Conservation (phyloP, 208 protist genomes). For the Phytomonas sp. region DNA sequence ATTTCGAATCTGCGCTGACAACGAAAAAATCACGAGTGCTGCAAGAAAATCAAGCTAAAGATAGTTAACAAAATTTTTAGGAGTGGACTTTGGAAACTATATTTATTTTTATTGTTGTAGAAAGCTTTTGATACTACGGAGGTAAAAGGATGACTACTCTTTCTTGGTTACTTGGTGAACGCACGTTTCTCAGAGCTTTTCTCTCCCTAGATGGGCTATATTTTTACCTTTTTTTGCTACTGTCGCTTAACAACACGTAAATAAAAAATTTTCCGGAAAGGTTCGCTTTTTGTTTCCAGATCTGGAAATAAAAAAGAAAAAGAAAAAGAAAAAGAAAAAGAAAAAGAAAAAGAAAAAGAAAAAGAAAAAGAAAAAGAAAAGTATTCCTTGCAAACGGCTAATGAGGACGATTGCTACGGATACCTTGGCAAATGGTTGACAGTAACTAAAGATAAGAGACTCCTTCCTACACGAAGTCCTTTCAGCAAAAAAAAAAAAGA, state of each 20-base stretch:
- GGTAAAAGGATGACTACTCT: not conserved
- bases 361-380: constrained; percentile 1
- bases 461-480: not conserved
- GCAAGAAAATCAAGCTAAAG: not conserved
- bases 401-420: not conserved
- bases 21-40: not conserved
- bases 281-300: too few relatives aligned
- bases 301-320: constrained; percentile 1
- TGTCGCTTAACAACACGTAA: not conserved
- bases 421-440: not conserved
- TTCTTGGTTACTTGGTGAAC: not conserved
- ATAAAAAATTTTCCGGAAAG: not conserved
- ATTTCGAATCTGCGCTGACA: not conserved
- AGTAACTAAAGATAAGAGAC: not conserved
- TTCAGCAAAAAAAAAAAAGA: constrained; percentile 8
- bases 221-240: not conserved
- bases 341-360: constrained; percentile 5
- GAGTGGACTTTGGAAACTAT: not conserved
- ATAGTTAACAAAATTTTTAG: constrained; percentile 5
- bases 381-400: not conserved
- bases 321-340: constrained; percentile 5
- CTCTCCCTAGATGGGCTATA: not conserved
- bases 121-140: constrained; percentile 4
- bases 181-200: not conserved
- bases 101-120: constrained; percentile 6